Conservation (phyloP, 108 stramenopile species). For the Thalassiosira profunda region DNA sequence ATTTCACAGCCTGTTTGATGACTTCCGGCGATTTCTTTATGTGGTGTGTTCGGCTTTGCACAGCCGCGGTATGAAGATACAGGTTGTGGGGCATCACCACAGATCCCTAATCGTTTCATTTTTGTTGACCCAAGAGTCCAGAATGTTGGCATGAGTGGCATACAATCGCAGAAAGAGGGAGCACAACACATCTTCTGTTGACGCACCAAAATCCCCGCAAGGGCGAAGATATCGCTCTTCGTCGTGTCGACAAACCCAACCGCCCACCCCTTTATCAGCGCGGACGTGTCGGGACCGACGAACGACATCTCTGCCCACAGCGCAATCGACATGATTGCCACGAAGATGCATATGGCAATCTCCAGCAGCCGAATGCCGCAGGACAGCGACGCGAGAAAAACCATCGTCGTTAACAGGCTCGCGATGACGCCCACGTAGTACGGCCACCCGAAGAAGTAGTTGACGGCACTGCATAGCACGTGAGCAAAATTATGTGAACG, state of each 20-base stretch:
- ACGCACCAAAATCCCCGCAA: constrained; percentile 77
- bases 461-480: no score
- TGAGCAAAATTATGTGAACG: no score
- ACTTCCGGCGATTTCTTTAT: constrained; percentile 43
- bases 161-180: no score
- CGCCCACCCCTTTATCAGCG: constrained; percentile 61
- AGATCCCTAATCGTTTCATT: no score
- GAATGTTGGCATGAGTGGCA: no score
- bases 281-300: constrained; percentile 47
- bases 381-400: constrained; percentile 66
- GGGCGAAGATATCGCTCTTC: constrained; percentile 56
- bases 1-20: constrained; percentile 71
- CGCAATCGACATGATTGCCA: constrained; percentile 76
- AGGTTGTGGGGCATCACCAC: constrained; percentile 94
- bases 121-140: no score
- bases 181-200: no score
- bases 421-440: constrained; percentile 61
- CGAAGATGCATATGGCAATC: constrained; percentile 67
- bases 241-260: constrained; percentile 60
- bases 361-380: constrained; percentile 76
- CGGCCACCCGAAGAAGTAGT: constrained; percentile 67
- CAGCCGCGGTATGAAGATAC: constrained; percentile 85
- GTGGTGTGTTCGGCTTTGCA: constrained; percentile 53
- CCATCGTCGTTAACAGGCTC: constrained; percentile 68
- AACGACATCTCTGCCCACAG: constrained; percentile 74